These are phyloP conservation scores for Aspergillus ostianus DNA, from an alignment of 495 filamentous ascomycete genomes.

Conservation along the genomic window DNA sequence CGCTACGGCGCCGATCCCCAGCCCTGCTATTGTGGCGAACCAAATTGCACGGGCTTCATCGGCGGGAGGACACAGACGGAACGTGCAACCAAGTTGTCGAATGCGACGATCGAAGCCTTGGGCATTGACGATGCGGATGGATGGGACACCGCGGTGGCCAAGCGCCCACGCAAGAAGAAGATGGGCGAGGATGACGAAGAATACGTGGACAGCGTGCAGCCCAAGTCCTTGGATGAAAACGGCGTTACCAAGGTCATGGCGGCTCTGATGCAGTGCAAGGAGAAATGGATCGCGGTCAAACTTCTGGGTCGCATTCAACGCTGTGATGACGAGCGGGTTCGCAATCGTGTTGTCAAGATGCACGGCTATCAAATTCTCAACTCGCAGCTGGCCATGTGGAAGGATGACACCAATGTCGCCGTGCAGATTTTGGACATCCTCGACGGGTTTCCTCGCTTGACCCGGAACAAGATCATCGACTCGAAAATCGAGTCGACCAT, in stretches of 20 bases:
- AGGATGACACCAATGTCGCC: constrained; percentile 83
- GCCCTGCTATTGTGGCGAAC: constrained; percentile 93
- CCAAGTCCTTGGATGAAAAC: constrained; percentile 78
- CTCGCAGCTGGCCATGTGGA: constrained; percentile 76
- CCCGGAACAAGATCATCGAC: constrained; percentile 94
- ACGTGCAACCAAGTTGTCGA: constrained; percentile 85
- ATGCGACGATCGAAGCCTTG: constrained; percentile 89
- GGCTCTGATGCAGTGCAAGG: constrained; percentile 95
- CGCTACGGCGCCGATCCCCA: constrained; percentile 96
- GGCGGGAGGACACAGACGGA: constrained; percentile 98
- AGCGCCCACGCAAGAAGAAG: constrained; percentile 92
- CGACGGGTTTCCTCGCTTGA: constrained; percentile 82
- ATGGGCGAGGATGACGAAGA: constrained; percentile 92
- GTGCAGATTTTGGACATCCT: constrained; percentile 89
- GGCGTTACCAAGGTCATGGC: constrained; percentile 98
- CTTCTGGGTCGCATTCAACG: constrained; percentile 84
- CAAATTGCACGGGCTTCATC: constrained; percentile 94
- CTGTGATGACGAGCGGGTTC: constrained; percentile 85
- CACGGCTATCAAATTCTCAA: constrained; percentile 96
- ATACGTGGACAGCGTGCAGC: constrained; percentile 86
- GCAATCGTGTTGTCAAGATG: constrained; percentile 88
- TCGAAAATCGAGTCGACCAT: constrained; percentile 92
- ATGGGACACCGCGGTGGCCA: constrained; percentile 87
- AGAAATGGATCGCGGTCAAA: constrained; percentile 99
- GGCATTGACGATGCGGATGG: constrained; percentile 91